phyloP scores from a whole-genome alignment of 2,329 filamentous ascomycete species.

The Byssoonygena ceratinophila region DNA sequence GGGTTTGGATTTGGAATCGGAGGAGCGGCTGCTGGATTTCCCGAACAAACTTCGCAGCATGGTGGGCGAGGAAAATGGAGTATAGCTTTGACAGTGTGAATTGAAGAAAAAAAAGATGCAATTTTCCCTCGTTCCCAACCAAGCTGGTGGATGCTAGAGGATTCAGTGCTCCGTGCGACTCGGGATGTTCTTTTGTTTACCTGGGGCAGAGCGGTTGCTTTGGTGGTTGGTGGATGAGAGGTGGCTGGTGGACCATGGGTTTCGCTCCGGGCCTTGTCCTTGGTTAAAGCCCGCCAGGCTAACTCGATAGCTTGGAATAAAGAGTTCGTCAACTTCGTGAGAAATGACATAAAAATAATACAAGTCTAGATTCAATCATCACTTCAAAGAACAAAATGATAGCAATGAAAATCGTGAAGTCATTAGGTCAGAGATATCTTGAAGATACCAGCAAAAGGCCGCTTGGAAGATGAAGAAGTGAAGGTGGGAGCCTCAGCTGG shows the following conservation, averaged over 20 bases:
- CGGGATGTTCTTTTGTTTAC: neutral
- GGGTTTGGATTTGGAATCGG: slow-evolving; percentile 14
- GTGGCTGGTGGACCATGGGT: slow-evolving; percentile 12
- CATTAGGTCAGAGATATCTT: neutral
- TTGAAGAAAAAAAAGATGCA: neutral
- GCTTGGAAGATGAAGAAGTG: neutral
- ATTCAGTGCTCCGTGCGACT: neutral
- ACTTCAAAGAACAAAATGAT: neutral
- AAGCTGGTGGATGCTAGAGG: neutral
- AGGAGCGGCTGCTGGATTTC: slow-evolving; percentile 9
- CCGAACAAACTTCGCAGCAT: slow-evolving; percentile 9
- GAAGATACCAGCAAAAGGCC: neutral
- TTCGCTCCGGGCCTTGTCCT: slow-evolving; percentile 1
- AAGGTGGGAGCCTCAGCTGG: neutral
- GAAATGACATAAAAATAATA: neutral
- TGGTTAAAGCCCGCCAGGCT: slow-evolving; percentile 7
- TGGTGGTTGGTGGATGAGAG: slow-evolving; percentile 6
- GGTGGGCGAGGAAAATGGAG: neutral
- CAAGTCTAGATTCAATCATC: neutral
- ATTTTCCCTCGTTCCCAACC: neutral
- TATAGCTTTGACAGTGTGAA: neutral
- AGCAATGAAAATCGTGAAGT: slow-evolving; percentile 9
- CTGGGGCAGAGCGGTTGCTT: neutral
- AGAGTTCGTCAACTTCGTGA: neutral
- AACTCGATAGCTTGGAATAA: neutral